Percentiles rank a stretch among this genome's conserved stretches.
Conservation (phyloP, 2,329 filamentous ascomycete genomes). For the Fusarium sp. region DNA sequence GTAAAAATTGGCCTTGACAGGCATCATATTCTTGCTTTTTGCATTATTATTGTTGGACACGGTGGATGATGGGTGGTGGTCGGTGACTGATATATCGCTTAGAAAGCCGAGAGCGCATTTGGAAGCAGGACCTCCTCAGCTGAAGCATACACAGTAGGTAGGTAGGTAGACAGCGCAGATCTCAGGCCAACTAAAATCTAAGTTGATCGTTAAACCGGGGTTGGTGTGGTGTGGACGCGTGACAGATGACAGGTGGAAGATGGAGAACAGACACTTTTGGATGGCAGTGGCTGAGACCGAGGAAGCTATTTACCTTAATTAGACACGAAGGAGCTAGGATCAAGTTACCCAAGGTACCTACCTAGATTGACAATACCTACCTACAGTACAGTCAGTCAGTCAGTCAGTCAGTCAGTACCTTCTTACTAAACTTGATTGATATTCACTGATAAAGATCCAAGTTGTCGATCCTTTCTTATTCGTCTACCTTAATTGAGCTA, state of each 20-base stretch:
- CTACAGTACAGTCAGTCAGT: too few species aligned
- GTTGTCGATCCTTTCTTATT: conserved; percentile 1
- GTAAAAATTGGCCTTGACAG: not conserved
- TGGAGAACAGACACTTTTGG: not conserved
- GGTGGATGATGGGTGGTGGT: not conserved
- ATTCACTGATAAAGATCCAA: conserved; percentile 1
- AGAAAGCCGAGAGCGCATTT: not conserved
- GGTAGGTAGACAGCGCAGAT: not conserved
- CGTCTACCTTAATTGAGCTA: not conserved
- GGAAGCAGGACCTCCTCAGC: not conserved
- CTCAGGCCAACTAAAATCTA: too few species aligned
- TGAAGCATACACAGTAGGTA: not conserved
- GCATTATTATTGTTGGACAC: not conserved
- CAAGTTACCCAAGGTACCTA: too few species aligned
- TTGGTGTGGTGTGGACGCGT: not conserved
- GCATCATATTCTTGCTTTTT: conserved; percentile 5
- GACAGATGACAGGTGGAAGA: conserved; percentile 11
- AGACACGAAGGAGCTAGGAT: not conserved
- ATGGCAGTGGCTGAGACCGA: not conserved
- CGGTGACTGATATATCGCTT: not conserved
- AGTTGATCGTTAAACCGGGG: not conserved
- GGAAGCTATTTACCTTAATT: conserved; percentile 7
- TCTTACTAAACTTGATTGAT: not conserved
- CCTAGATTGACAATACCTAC: too few species aligned
- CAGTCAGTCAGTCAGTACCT: too few species aligned